Evolutionary conservation across 2,329 filamentous ascomycete species (phyloP).

Genomic region (Pyricularia pennisetigena): DNA sequence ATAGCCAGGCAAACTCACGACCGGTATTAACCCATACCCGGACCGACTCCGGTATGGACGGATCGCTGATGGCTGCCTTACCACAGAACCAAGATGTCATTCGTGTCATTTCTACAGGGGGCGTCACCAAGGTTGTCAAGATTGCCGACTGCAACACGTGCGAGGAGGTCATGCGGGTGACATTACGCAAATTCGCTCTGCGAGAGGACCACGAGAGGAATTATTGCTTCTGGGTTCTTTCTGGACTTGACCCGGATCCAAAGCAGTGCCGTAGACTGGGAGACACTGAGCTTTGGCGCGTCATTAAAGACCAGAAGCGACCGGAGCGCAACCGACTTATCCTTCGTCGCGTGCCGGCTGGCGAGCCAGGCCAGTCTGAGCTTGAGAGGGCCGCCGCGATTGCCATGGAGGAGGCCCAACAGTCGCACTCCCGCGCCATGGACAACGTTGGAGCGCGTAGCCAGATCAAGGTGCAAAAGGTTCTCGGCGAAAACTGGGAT

Average conservation of each 20-base stretch:
- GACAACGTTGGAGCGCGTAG: slow-evolving; percentile 63
- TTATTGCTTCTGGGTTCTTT: slow-evolving; percentile 93
- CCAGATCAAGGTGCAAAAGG: slow-evolving; percentile 78
- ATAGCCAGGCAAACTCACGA: slow-evolving; percentile 48
- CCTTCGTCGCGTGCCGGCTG: slow-evolving; percentile 81
- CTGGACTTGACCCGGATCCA: slow-evolving; percentile 75
- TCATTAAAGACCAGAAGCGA: slow-evolving; percentile 77
- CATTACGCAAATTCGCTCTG: slow-evolving; percentile 76
- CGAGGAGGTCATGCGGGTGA: slow-evolving; percentile 86
- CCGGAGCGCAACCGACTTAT: slow-evolving; percentile 88
- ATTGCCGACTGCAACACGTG: slow-evolving; percentile 85
- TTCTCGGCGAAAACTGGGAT: slow-evolving; percentile 80
- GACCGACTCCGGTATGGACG: slow-evolving; percentile 76
- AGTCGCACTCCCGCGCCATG: slow-evolving; percentile 56
- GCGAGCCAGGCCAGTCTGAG: slow-evolving; percentile 80
- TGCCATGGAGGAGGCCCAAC: slow-evolving; percentile 75
- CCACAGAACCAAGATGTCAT: slow-evolving; percentile 84
- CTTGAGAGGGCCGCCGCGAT: slow-evolving; percentile 81
- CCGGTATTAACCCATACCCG: slow-evolving; percentile 61
- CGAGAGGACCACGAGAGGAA: slow-evolving; percentile 88
- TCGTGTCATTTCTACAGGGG: slow-evolving; percentile 84
- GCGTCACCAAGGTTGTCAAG: slow-evolving; percentile 87
- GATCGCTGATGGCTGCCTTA: slow-evolving; percentile 74
- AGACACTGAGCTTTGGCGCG: slow-evolving; percentile 81
- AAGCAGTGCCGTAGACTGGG: slow-evolving; percentile 71